Evolutionary conservation across 352 stramenopile genomes (phyloP).

Genomic region (Phytophthora pseudosyringae): DNA sequence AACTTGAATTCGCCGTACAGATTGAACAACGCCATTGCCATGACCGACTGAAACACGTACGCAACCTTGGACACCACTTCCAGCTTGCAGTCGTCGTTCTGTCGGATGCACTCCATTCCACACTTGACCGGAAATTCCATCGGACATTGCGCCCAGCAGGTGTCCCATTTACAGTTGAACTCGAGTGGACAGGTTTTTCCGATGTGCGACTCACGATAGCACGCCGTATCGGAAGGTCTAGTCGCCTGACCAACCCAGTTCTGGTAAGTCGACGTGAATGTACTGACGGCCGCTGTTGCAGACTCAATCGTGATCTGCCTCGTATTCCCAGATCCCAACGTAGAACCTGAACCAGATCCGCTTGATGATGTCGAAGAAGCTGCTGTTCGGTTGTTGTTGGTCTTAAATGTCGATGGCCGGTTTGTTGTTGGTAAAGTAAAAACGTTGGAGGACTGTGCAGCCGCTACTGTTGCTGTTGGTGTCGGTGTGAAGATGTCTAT

Average conservation of each 20-base stretch:
- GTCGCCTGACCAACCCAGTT: slow-evolving; percentile 25
- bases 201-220: slow-evolving; percentile 37
- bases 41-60: slow-evolving; percentile 32
- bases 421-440: not conserved
- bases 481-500: slow-evolving; percentile 7
- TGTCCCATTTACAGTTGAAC: slow-evolving; percentile 41
- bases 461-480: slow-evolving; percentile 1
- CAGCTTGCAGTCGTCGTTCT: slow-evolving; percentile 43
- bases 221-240: slow-evolving; percentile 24
- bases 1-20: slow-evolving; percentile 37
- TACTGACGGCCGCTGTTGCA: slow-evolving; percentile 11
- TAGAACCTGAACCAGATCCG: not conserved
- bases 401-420: not conserved
- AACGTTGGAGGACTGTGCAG: not conserved
- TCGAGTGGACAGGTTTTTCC: slow-evolving; percentile 26
- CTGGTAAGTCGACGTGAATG: slow-evolving; percentile 16
- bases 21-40: slow-evolving; percentile 33
- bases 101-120: slow-evolving; percentile 50
- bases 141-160: slow-evolving; percentile 51
- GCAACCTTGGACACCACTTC: slow-evolving; percentile 40
- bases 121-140: slow-evolving; percentile 56
- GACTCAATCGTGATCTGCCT: slow-evolving; percentile 8
- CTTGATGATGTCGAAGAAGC: not conserved
- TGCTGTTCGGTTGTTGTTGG: too few relatives aligned
- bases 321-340: not conserved